Percentiles rank a stretch among this genome's conserved stretches.
Evolutionary conservation across 2,329 filamentous ascomycete species (phyloP).

Genomic region (Cadophora malorum): DNA sequence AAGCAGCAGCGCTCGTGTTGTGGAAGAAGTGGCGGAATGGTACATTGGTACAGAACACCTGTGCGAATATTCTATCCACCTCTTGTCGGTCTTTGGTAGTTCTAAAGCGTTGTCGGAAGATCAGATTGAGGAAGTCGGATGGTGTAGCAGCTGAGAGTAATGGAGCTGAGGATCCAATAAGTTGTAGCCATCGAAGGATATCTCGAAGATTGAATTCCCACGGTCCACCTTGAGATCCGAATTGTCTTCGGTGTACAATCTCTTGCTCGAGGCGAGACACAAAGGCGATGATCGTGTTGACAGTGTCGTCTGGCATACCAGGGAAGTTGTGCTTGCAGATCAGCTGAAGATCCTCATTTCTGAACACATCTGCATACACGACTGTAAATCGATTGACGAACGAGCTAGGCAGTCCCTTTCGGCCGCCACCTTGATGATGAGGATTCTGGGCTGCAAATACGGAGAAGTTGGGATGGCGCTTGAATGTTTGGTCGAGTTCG

Average conservation of each 20-base stretch:
- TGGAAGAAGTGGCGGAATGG: conserved; percentile 70
- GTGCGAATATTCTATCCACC: conserved; percentile 69
- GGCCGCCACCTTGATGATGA: conserved; percentile 93
- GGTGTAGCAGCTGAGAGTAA: conserved; percentile 65
- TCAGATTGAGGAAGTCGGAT: conserved; percentile 78
- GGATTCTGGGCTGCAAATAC: conserved; percentile 98
- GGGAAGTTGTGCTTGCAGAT: conserved; percentile 85
- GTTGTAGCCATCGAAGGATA: conserved; percentile 83
- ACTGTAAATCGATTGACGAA: conserved; percentile 99
- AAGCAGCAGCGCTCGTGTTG: conserved; percentile 66
- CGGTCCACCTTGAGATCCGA: conserved; percentile 72
- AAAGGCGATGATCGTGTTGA: conserved; percentile 76
- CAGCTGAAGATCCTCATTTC: conserved; percentile 76
- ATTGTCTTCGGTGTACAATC: conserved; percentile 64
- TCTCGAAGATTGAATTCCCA: conserved; percentile 98
- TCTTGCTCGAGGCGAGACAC: conserved; percentile 80
- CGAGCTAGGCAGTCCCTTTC: conserved; percentile 91
- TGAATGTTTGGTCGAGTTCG: conserved; percentile 93
- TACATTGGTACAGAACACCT: conserved; percentile 59
- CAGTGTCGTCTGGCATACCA: conserved; percentile 60
- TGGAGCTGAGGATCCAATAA: conserved; percentile 67
- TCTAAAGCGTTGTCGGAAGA: conserved; percentile 90
- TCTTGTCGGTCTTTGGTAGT: conserved; percentile 69
- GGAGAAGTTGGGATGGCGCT: conserved; percentile 86
- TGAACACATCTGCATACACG: conserved; percentile 93